Evolutionary conservation across 2,329 filamentous ascomycete species (phyloP), one percentile per base, ranked within the genome.

Genomic region (Apiospora rasikravindrae): DNA sequence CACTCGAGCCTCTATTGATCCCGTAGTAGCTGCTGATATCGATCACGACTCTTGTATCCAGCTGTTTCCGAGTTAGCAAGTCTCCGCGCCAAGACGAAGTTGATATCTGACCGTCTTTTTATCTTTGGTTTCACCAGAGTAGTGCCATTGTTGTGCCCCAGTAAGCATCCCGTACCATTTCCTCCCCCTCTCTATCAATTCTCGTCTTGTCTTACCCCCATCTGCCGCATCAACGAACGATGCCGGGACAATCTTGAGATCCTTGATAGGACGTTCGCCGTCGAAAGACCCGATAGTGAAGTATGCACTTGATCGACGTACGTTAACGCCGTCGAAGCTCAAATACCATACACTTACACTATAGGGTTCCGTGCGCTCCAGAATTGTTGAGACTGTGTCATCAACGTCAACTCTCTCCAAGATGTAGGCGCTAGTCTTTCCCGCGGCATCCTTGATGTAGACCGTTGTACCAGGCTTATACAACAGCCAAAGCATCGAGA

Each of bases 401-500:
- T 53, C 2, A 13, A 16, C 3, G 2, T 29, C 10, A 57, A 57
- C 51, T 5, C 1, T 29, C 26, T 19, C 14, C 24, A 57, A 33
- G 13, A 57, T 19, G 14, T 57, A 57, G 16, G 51, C 51, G 2
- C 51, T 33, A 42, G 45, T n/a, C 14, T 29, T 61, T 0, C 53
- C 53, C 16, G 16, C 1, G 2, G 37, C 53, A 22, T 37, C 22
- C 7, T 24, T 61, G 42, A 42, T 26, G 70, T 71, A 71, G 19
- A 71, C 57, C 8, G 70, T 67, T 1, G 26, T 49, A 1, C 70
- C 70, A 2, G 57, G 70, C 29, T 67, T 45, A 37, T 67, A 71
- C 37, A 67, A 37, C 33, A 71, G 44, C 57, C 70, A 71, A 8
- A 67, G 24, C 70, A 51, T 67, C 4, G 24, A 11, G 61, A 67